Conservation (phyloP, 371 early-diverging fungal genomes). For the Mortierella sp. region DNA sequence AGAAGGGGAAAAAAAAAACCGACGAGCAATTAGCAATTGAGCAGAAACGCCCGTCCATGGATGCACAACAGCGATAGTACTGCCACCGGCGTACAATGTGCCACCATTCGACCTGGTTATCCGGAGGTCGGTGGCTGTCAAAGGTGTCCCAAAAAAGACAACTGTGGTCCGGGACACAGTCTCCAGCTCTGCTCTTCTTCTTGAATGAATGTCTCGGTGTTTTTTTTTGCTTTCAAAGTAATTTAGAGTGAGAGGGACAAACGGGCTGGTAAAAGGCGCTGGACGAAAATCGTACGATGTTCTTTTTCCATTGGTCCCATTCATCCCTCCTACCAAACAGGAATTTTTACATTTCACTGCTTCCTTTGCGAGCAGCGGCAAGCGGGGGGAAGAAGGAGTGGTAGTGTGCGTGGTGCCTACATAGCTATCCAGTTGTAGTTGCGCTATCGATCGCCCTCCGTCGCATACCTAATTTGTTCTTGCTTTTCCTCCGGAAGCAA, state of each 20-base stretch:
- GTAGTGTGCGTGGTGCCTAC: neutral
- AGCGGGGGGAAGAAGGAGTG: neutral
- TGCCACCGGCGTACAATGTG: neutral
- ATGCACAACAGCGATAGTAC: neutral
- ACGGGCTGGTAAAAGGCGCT: neutral
- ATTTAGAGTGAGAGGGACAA: neutral
- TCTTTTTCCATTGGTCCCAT: neutral
- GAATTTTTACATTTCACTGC: neutral
- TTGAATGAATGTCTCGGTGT: neutral
- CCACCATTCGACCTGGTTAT: neutral
- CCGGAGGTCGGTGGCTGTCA: neutral
- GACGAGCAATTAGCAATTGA: neutral
- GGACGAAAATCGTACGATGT: constrained; percentile 18
- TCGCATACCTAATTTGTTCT: too few species aligned
- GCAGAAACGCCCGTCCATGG: neutral
- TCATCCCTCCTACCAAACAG: constrained; percentile 2
- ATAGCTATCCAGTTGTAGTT: neutral
- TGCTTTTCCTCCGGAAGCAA: too few species aligned
- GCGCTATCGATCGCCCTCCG: too few species aligned
- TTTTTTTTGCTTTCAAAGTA: neutral
- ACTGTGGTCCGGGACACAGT: constrained; percentile 3
- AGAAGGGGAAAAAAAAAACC: neutral
- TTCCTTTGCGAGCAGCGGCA: neutral
- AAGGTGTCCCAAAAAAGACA: constrained; percentile 12
- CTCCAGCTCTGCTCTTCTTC: neutral